Percentiles rank a stretch among this genome's conserved stretches.
Conservation (phyloP, 352 stramenopile genomes). For the Phytophthora pistaciae region DNA sequence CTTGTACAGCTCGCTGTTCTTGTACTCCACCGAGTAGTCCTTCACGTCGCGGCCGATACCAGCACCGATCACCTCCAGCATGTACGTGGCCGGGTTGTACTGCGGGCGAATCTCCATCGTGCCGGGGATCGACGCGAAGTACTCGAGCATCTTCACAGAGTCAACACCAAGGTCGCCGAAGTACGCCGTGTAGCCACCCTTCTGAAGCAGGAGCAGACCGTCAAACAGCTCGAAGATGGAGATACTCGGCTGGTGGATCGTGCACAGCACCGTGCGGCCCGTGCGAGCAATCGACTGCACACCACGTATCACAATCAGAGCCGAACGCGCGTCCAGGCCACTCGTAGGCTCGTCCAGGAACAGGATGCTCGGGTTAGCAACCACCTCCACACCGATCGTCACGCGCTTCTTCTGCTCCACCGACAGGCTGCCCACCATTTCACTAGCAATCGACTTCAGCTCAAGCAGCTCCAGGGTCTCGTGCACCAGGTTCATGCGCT, state of each 20-base stretch:
- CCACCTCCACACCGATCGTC: constrained; percentile 95
- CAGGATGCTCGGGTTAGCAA: constrained; percentile 93
- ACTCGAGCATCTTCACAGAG: constrained; percentile 81
- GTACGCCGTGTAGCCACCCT: constrained; percentile 71
- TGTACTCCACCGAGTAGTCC: constrained; percentile 61
- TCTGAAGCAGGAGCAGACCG: constrained; percentile 88
- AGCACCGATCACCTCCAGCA: constrained; percentile 89
- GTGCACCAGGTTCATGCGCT: constrained; percentile 61
- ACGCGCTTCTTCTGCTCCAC: constrained; percentile 95
- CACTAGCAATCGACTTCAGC: constrained; percentile 46
- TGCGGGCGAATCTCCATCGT: constrained; percentile 66
- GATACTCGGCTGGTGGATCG: constrained; percentile 70
- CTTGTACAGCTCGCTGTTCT: constrained; percentile 45
- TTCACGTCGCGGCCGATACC: constrained; percentile 74
- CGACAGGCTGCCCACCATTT: constrained; percentile 62
- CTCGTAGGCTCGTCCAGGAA: constrained; percentile 95
- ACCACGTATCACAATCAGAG: constrained; percentile 88
- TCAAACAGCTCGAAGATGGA: constrained; percentile 95
- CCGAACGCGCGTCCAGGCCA: constrained; percentile 88
- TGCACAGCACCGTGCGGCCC: constrained; percentile 86
- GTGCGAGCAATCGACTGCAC: constrained; percentile 87
- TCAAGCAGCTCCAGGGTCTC: constrained; percentile 70
- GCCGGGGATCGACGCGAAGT: constrained; percentile 82
- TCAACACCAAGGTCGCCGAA: constrained; percentile 90
- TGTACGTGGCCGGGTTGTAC: constrained; percentile 93